phyloP scores from a whole-genome alignment of 2,329 filamentous ascomycete genomes.

The Ophiostoma triangulosporum region DNA sequence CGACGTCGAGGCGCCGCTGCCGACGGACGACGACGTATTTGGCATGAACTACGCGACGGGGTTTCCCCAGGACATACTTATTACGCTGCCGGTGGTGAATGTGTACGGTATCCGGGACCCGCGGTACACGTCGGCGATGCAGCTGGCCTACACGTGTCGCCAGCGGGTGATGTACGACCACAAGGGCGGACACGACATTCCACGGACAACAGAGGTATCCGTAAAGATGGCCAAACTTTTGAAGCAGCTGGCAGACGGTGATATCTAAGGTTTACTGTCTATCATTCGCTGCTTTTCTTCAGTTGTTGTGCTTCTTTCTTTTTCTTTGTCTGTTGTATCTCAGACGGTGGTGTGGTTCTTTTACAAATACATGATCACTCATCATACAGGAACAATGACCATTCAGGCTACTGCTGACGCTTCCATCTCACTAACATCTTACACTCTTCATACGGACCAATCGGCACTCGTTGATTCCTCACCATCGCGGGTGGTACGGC shows the following conservation, averaged over 20 bases:
- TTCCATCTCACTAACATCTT: no score
- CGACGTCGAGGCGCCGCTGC: constrained; percentile 17
- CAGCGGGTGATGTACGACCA: constrained; percentile 23
- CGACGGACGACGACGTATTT: constrained; percentile 20
- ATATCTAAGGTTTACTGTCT: no score
- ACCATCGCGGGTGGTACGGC: no score
- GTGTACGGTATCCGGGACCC: constrained; percentile 25
- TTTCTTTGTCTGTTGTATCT: no score
- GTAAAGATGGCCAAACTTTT: constrained; percentile 20
- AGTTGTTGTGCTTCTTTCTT: neutral
- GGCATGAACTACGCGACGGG: constrained; percentile 22
- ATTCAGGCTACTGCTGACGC: no score
- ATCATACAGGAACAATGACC: no score
- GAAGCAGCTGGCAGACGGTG: constrained; percentile 12
- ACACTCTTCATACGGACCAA: neutral
- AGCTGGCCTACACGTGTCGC: constrained; percentile 24
- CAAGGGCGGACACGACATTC: constrained; percentile 26
- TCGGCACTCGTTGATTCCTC: neutral
- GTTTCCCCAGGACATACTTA: constrained; percentile 20
- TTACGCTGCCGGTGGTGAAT: constrained; percentile 24
- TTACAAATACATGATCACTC: no score
- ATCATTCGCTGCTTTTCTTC: no score
- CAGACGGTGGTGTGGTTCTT: no score
- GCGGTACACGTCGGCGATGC: constrained; percentile 22
- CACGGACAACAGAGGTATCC: constrained; percentile 22